Conservation (phyloP, 495 filamentous ascomycete species). For the Achaetomiella virescens region DNA sequence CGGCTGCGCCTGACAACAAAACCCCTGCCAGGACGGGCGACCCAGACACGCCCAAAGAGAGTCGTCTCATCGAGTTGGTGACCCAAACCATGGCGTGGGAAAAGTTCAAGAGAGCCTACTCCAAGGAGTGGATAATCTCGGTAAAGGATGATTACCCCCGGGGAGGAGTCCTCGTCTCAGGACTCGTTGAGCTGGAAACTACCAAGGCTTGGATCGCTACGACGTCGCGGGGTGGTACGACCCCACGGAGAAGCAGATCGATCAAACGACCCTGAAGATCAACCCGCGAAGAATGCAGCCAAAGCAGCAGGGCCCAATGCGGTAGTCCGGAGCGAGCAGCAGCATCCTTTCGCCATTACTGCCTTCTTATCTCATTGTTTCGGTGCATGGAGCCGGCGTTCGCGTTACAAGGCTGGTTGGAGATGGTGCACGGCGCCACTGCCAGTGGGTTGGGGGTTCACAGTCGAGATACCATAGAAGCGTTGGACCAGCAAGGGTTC, state of each 20-base stretch:
- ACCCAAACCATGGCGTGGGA: constrained; percentile 28
- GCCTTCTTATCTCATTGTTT: too few relatives aligned
- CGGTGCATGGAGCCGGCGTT: constrained; percentile 1
- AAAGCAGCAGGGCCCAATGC: background rate
- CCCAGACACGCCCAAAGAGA: constrained; percentile 1
- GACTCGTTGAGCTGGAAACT: constrained; percentile 60
- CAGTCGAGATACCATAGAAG: constrained; percentile 10
- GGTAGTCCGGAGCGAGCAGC: background rate
- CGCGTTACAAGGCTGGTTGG: background rate
- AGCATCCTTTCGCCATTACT: too few relatives aligned
- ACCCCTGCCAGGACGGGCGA: background rate
- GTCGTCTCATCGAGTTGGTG: constrained; percentile 1
- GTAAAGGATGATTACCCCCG: constrained; percentile 43
- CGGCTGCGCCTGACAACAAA: background rate
- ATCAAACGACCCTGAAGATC: constrained; percentile 11
- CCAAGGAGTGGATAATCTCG: constrained; percentile 39
- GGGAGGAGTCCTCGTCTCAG: constrained; percentile 58
- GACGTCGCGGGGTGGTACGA: constrained; percentile 30
- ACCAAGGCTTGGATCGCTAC: constrained; percentile 37
- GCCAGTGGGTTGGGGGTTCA: background rate
- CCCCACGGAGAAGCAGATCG: constrained; percentile 19
- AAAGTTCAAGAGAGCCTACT: constrained; percentile 51
- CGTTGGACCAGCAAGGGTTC: background rate
- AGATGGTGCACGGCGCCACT: background rate
- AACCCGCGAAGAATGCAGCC: constrained; percentile 7